Base-by-base conservation (phyloP, 257 asterid species). In the Solanum gandarillasii region DNA sequence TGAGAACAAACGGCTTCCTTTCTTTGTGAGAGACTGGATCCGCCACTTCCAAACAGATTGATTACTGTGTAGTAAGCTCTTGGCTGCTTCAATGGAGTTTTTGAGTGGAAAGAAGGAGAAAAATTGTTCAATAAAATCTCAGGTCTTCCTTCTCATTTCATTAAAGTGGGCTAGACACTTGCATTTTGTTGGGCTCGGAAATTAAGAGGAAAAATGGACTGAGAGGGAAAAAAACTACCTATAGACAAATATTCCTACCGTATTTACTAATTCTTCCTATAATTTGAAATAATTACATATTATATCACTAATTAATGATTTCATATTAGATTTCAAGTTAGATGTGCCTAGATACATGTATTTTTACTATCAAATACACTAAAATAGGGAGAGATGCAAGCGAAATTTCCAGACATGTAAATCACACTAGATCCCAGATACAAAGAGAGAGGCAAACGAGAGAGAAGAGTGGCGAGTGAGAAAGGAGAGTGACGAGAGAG, bases 371-470 rank as follows among this genome's bases (percentile, higher is more conserved):
- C 10, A 55, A 18, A 55, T 55, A 55, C n/a, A 52, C 9, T 18
- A 52, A 52, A 52, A 52, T 3, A 18, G 65, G 10, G 10, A 55
- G 65, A 55, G n/a, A 55, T 20, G 65, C 10, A 2, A 55, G n/a
- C 4, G 0, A 55, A 0, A 55, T 55, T 18, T 18, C 1, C 1
- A 55, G 0, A 18, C 10, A 18, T 52, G 1, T 16, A 18, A 52
- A 52, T 16, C 9, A 18, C n/a, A 52, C n/a, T 52, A 16, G 0
- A 52, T 52, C 3, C 1, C 5, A 41, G 0, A 41, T 41, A 20
- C 4, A 20, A 18, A 18, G 55, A 46, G 18, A 43, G 52, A 41
- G 52, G 52, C 16, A 12, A 43, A 16, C 52, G 23, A 6, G n/a
- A 18, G 10, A 55, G 65, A 55, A 13, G 58, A 46, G 20, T 13